phyloP scores from a whole-genome alignment of 441 rosid genomes.

The Aleurites moluccanus region DNA sequence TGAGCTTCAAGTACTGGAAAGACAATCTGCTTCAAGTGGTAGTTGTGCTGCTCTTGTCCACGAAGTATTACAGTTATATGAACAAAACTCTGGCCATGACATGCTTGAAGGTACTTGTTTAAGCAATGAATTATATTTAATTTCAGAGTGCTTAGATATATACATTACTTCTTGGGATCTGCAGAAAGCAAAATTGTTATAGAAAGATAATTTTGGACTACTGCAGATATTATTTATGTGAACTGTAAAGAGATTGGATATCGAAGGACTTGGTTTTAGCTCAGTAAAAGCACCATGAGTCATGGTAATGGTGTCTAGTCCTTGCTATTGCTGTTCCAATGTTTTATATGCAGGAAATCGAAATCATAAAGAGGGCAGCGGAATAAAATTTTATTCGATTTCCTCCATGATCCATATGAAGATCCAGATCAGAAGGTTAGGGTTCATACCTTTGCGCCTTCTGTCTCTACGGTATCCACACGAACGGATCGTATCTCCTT shows the following conservation, averaged over 20 bases:
- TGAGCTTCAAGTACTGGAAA: conserved; percentile 62
- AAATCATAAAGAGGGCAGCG: too few species aligned
- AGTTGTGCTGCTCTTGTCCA: conserved; percentile 42
- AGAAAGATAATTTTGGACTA: background rate
- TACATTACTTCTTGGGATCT: background rate
- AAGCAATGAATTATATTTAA: conserved; percentile 2
- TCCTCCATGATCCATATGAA: too few species aligned
- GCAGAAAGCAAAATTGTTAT: background rate
- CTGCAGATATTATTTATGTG: background rate
- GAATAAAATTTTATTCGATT: too few species aligned
- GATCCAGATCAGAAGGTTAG: too few species aligned
- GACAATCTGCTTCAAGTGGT: conserved; percentile 45
- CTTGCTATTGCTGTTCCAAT: background rate
- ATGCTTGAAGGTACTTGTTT: conserved; percentile 55
- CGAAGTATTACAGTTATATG: conserved; percentile 52
- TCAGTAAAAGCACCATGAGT: background rate
- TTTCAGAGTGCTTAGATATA: conserved; percentile 5
- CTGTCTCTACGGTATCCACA: too few species aligned
- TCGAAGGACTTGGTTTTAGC: background rate
- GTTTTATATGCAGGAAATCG: too few species aligned
- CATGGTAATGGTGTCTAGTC: background rate
- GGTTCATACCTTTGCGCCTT: too few species aligned
- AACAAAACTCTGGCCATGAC: conserved; percentile 43
- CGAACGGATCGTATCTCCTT: too few species aligned
- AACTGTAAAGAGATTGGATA: background rate